Evolutionary conservation across 225 moss, liverwort and hornwort species (phyloP).

Genomic region (Antitrichia curtipendula): DNA sequence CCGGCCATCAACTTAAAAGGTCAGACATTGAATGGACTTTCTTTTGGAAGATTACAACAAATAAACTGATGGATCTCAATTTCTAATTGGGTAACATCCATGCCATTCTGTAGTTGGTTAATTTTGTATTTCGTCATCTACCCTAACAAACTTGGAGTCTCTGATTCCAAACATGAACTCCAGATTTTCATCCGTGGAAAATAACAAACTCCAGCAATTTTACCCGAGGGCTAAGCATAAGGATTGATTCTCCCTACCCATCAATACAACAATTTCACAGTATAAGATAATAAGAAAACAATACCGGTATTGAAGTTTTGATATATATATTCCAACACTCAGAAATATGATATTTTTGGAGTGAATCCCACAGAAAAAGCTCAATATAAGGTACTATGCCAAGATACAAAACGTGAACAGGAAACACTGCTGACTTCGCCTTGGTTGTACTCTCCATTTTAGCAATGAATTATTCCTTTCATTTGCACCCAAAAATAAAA

Average conservation of each 20-base stretch:
- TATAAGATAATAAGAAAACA: background rate
- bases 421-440: background rate
- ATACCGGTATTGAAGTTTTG: background rate
- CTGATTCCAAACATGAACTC: background rate
- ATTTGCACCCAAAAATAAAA: background rate
- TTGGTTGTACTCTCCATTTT: background rate
- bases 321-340: background rate
- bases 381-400: background rate
- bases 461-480: background rate
- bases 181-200: background rate
- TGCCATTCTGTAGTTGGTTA: background rate
- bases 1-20: too few species aligned
- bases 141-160: too few species aligned
- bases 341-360: background rate
- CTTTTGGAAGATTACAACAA: background rate
- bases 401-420: background rate
- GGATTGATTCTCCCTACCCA: background rate
- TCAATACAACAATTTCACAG: background rate
- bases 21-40: background rate
- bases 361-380: background rate
- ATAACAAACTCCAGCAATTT: background rate
- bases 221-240: background rate
- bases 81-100: background rate
- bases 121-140: background rate
- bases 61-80: background rate